phyloP scores from a whole-genome alignment of 2,329 filamentous ascomycete species.

The Ceratocystis diversiconidia region DNA sequence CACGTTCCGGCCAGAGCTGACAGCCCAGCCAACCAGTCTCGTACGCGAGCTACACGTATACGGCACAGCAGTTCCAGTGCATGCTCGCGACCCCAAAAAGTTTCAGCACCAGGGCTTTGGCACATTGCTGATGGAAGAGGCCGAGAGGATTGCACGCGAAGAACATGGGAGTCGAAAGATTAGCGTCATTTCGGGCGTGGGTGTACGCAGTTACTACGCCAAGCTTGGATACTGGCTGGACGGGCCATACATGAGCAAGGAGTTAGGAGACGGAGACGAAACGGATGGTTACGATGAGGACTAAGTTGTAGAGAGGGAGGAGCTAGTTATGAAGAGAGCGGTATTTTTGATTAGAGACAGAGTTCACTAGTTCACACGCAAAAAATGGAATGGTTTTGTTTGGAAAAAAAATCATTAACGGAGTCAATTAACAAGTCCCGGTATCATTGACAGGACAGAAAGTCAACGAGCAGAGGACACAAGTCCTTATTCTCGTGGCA shows the following conservation, averaged over 20 bases:
- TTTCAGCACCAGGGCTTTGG: slow-evolving; percentile 98
- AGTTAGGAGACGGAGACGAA: background rate
- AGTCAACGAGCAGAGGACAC: slow-evolving; percentile 6
- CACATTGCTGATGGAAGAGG: slow-evolving; percentile 93
- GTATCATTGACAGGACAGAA: slow-evolving; percentile 6
- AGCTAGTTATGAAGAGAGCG: slow-evolving; percentile 15
- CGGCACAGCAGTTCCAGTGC: slow-evolving; percentile 90
- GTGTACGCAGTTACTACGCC: slow-evolving; percentile 86
- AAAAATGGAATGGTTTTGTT: background rate
- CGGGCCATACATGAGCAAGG: slow-evolving; percentile 66
- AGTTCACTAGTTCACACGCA: background rate
- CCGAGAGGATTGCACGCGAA: slow-evolving; percentile 82
- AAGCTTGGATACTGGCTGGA: slow-evolving; percentile 89
- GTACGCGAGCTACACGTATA: slow-evolving; percentile 95
- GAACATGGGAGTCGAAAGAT: slow-evolving; percentile 93
- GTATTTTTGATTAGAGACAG: background rate
- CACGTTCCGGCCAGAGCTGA: slow-evolving; percentile 81
- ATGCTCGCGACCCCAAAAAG: slow-evolving; percentile 86
- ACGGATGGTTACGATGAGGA: slow-evolving; percentile 14
- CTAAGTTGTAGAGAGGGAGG: background rate
- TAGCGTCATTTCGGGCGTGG: slow-evolving; percentile 94
- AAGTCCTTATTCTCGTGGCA: background rate
- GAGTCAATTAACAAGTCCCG: slow-evolving; percentile 1
- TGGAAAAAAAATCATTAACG: background rate
- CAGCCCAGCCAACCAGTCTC: slow-evolving; percentile 73